Evolutionary conservation across 345 rosid species (phyloP), one percentile per base, ranked within the genome.

Genomic region (Schrenkiella parvula): DNA sequence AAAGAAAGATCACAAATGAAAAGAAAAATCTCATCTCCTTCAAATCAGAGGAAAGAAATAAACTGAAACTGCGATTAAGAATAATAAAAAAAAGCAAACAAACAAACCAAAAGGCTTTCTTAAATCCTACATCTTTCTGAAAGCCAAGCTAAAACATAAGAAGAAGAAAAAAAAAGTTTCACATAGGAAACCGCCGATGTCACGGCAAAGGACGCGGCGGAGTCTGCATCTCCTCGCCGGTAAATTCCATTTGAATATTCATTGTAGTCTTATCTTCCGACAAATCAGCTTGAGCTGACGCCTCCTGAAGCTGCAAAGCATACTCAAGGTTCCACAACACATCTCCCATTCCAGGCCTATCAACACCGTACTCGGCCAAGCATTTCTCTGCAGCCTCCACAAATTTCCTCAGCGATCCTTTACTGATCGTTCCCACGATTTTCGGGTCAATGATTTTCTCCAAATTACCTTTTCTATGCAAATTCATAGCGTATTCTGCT

Each of bases 321-420:
- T 81, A 87, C 63, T 92, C 97, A 58, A 88, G 82, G 78, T 86
- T 87, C 98, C 95, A 87, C 76, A 90, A 62, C 14, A 90, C 93
- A 79, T 88, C 95, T 61, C 93, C 93, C 88, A 90, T 93, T 37
- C 86, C 84, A 5, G 97, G 93, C 74, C 97, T 79, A 68, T 90
- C 96, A 10, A 86, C 90, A 4, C 98, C 97, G 9, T 86, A 74
- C 77, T 92, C 93, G 0, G 91, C 90, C 64, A 92, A 79, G 60
- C 97, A 92, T 78, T 92, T 90, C 85, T 88, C 90, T 1, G 92
- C 95, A 4, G 93, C 90, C 80, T 90, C 95, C 17, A 82, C 86
- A 6, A 67, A 88, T 53, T 88, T 87, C 50, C 76, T 83, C 70
- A 88, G 51, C 2, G 96, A 88, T 12, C 79, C 89, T 54, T 78